Conservation (phyloP, 31 red algal species). For the Endocladia muricata region DNA sequence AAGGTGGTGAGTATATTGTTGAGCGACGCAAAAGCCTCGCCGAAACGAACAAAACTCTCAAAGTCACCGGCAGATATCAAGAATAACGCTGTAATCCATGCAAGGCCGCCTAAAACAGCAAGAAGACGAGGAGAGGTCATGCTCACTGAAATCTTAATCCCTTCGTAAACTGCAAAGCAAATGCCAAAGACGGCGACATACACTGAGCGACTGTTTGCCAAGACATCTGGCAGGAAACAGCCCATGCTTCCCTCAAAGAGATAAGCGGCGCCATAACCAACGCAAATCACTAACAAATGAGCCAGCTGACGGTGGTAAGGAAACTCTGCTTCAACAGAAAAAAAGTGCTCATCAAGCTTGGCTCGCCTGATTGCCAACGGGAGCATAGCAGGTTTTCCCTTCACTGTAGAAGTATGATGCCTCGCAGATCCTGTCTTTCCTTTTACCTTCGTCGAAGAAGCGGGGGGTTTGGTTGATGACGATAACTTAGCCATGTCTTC, state of each 20-base stretch:
- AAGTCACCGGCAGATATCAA: constrained; percentile 31
- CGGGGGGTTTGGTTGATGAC: background rate
- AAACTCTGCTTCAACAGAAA: constrained; percentile 41
- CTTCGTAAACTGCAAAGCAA: constrained; percentile 19
- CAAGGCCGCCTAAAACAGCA: background rate
- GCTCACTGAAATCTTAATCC: constrained; percentile 9
- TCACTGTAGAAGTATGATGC: background rate
- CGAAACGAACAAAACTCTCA: constrained; percentile 24
- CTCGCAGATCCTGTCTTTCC: constrained; percentile 9
- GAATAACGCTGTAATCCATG: constrained; percentile 27
- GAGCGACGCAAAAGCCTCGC: constrained; percentile 25
- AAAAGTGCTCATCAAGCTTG: constrained; percentile 9
- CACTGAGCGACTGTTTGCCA: constrained; percentile 32
- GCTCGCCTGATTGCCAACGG: constrained; percentile 29
- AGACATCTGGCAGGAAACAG: constrained; percentile 21
- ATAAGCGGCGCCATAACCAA: constrained; percentile 39
- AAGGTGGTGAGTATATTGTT: background rate
- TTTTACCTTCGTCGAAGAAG: constrained; percentile 7
- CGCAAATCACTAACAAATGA: constrained; percentile 14
- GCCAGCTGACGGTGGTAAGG: constrained; percentile 36
- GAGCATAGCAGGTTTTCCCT: background rate
- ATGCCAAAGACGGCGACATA: constrained; percentile 34
- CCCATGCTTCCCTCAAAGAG: constrained; percentile 26
- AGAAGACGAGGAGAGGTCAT: constrained; percentile 9
- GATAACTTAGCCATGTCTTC: background rate